phyloP scores from a whole-genome alignment of 192 early-diverging fungal genomes.

The Gonapodya prolifera region DNA sequence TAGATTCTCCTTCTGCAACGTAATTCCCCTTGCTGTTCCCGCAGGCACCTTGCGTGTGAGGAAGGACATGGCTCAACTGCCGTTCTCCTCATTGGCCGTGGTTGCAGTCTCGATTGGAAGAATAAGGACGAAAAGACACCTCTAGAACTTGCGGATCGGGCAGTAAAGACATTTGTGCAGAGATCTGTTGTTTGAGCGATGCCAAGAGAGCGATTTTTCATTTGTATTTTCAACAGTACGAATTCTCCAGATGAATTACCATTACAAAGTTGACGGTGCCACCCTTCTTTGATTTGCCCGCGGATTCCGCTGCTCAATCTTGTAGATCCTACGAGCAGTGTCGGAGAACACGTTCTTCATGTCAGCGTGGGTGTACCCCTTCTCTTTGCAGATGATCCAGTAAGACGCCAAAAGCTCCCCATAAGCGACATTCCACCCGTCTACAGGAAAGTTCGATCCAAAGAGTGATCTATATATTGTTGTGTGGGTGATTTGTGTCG shows the following conservation, averaged over 20 bases:
- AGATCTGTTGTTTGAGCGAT: too few species aligned
- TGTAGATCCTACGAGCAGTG: not conserved
- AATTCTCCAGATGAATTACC: too few species aligned
- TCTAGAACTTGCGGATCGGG: slow-evolving; percentile 18
- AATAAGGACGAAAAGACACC: slow-evolving; percentile 34
- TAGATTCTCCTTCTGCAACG: not conserved
- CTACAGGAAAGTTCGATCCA: slow-evolving; percentile 2
- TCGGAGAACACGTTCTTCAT: not conserved
- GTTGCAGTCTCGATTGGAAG: slow-evolving; percentile 30
- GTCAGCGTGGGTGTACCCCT: not conserved
- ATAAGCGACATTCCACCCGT: not conserved
- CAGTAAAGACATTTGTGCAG: not conserved
- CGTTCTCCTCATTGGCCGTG: slow-evolving; percentile 26
- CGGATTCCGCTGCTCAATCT: too few species aligned
- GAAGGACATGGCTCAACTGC: slow-evolving; percentile 45
- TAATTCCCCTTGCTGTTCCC: not conserved
- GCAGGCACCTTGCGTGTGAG: slow-evolving; percentile 40
- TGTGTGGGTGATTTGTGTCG: too few species aligned
- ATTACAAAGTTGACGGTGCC: too few species aligned
- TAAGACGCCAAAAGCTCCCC: not conserved
- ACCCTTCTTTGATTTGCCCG: too few species aligned
- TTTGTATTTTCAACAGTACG: too few species aligned
- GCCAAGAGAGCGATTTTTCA: too few species aligned
- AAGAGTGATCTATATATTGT: not conserved
- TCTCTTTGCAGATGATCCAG: slow-evolving; percentile 1